Conservation (phyloP, 805 yeast species). For the Kuraishia cidri region DNA sequence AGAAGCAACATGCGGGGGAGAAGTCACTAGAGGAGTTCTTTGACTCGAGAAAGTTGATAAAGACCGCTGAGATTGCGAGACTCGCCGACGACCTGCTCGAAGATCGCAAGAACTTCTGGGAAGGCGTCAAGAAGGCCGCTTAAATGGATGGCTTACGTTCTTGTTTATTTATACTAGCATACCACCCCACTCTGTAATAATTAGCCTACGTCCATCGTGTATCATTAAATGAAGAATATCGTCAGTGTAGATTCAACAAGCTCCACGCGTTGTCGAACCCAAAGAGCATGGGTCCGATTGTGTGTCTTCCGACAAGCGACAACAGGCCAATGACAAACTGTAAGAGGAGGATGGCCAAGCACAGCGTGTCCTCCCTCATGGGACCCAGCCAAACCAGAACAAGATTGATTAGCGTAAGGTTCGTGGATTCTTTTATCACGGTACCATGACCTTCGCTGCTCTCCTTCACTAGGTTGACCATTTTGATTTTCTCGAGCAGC, state of each 20-base stretch:
- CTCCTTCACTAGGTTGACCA: constrained; percentile 34
- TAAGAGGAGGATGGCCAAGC: constrained; percentile 44
- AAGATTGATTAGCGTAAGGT: constrained; percentile 83
- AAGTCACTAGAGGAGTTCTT: constrained; percentile 65
- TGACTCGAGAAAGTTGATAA: constrained; percentile 49
- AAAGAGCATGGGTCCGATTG: constrained; percentile 77
- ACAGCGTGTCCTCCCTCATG: constrained; percentile 70
- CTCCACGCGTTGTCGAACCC: constrained; percentile 72
- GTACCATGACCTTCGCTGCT: constrained; percentile 2
- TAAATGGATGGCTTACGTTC: no score
- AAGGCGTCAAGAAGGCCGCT: background rate
- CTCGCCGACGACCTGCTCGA: constrained; percentile 55
- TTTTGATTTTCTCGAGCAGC: constrained; percentile 34
- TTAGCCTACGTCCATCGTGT: no score
- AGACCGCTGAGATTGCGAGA: constrained; percentile 58
- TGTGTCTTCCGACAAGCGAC: constrained; percentile 70
- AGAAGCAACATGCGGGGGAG: constrained; percentile 47
- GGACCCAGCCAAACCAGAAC: constrained; percentile 86
- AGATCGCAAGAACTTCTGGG: constrained; percentile 36
- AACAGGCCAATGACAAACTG: constrained; percentile 62
- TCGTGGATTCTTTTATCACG: constrained; percentile 43
- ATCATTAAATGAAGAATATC: no score
- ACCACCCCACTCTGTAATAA: no score
- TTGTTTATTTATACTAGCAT: no score
- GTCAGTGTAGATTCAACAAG: no score